These are phyloP conservation scores for Dillenia turbinata DNA, from an alignment of 164 flowering plant genomes.

Conservation along the genomic window DNA sequence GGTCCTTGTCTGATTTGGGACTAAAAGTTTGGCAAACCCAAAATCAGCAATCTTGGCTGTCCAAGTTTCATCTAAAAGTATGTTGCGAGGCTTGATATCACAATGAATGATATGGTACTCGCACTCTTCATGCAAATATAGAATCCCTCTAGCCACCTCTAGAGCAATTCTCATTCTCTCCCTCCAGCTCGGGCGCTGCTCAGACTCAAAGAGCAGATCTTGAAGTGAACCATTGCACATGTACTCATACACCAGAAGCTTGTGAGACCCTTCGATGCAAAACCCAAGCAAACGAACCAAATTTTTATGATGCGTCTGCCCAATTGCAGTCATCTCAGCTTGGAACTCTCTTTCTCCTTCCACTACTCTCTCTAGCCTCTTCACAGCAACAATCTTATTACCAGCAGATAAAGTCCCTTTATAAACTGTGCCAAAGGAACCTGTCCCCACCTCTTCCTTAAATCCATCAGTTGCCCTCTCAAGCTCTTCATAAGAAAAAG, in stretches of 20 bases:
- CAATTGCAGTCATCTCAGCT: slow-evolving; percentile 16
- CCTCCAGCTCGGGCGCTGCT: slow-evolving; percentile 11
- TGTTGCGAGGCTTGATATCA: slow-evolving; percentile 24
- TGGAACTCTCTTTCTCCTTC: slow-evolving; percentile 22
- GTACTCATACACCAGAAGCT: slow-evolving; percentile 24
- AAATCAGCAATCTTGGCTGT: slow-evolving; percentile 20
- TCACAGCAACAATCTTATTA: slow-evolving; percentile 9
- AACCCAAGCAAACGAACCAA: slow-evolving; percentile 17
- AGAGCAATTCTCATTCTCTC: slow-evolving; percentile 20
- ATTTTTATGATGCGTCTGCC: slow-evolving; percentile 25
- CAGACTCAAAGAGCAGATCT: slow-evolving; percentile 10
- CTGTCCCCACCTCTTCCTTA: slow-evolving; percentile 19
- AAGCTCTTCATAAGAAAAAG: slow-evolving; percentile 16
- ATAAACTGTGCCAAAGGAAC: slow-evolving; percentile 17
- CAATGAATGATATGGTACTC: slow-evolving; percentile 26
- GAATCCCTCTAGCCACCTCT: slow-evolving; percentile 18
- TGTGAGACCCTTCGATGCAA: slow-evolving; percentile 10
- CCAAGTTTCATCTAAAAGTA: slow-evolving; percentile 13
- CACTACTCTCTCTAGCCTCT: slow-evolving; percentile 12
- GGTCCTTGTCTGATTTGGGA: slow-evolving; percentile 12
- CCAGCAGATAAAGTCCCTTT: slow-evolving; percentile 10
- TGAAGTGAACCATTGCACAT: slow-evolving; percentile 26
- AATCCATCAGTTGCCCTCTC: slow-evolving; percentile 17
- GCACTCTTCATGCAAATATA: slow-evolving; percentile 27
- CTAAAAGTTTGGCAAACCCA: slow-evolving; percentile 12